These are phyloP conservation scores for Fusarium illudens DNA, from an alignment of 2,329 filamentous ascomycete genomes.

Conservation along the genomic window DNA sequence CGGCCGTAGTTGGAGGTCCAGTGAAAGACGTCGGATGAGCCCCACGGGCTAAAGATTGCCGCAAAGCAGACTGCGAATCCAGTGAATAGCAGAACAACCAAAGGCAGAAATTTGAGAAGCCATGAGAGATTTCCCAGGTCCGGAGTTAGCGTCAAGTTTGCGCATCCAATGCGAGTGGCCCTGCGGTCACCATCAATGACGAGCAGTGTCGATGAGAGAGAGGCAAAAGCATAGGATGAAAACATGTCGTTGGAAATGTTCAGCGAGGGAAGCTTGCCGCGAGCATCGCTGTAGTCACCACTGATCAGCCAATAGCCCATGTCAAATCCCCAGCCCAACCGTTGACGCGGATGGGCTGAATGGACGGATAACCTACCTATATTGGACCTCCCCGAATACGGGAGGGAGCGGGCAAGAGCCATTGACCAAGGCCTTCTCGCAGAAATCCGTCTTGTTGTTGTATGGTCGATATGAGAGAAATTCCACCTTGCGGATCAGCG, in stretches of 20 bases:
- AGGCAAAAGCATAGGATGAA: slow-evolving; percentile 87
- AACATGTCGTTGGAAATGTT: slow-evolving; percentile 76
- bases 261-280: slow-evolving; percentile 71
- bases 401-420: slow-evolving; percentile 79
- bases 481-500: slow-evolving; percentile 74
- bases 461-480: slow-evolving; percentile 82
- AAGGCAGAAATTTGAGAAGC: slow-evolving; percentile 78
- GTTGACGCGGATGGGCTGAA: not conserved
- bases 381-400: slow-evolving; percentile 62
- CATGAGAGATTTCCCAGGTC: slow-evolving; percentile 76
- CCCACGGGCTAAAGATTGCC: slow-evolving; percentile 92
- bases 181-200: slow-evolving; percentile 77
- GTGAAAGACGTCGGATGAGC: slow-evolving; percentile 85
- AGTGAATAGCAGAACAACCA: slow-evolving; percentile 80
- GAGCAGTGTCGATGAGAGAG: slow-evolving; percentile 76
- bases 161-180: slow-evolving; percentile 75
- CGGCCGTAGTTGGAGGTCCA: slow-evolving; percentile 99
- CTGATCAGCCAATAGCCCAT: slow-evolving; percentile 7
- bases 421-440: slow-evolving; percentile 65
- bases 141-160: slow-evolving; percentile 85
- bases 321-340: not conserved
- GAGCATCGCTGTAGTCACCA: slow-evolving; percentile 41
- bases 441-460: slow-evolving; percentile 68
- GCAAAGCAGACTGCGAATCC: slow-evolving; percentile 85
- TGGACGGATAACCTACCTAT: slow-evolving; percentile 48